Percentiles rank a stretch among this genome's conserved stretches.
phyloP scores from a whole-genome alignment of 192 early-diverging fungal genomes.

The Gryganskiella cystojenkinii region DNA sequence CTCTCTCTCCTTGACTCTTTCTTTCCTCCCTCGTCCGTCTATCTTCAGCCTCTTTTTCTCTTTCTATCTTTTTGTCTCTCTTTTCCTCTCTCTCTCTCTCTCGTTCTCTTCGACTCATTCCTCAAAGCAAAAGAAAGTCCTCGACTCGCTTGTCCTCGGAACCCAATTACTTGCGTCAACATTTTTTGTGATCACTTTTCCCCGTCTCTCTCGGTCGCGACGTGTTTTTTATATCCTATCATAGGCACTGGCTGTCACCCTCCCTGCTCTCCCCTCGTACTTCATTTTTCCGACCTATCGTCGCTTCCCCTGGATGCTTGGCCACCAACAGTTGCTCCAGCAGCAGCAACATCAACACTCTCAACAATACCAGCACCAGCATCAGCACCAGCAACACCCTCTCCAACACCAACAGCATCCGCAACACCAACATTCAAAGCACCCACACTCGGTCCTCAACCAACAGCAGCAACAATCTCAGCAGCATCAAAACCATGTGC shows the following conservation, averaged over 20 bases:
- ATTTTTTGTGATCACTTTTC: no score
- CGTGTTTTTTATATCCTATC: neutral
- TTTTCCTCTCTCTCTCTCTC: slow-evolving; percentile 1
- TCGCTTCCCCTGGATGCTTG: slow-evolving; percentile 36
- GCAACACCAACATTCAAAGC: slow-evolving; percentile 5
- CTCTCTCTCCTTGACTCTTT: neutral
- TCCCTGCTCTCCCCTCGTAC: neutral
- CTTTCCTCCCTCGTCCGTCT: neutral
- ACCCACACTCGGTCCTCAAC: slow-evolving; percentile 4
- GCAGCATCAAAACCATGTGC: slow-evolving; percentile 9
- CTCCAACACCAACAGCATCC: slow-evolving; percentile 6
- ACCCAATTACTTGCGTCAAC: no score
- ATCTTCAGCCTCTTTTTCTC: neutral
- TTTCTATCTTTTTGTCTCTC: slow-evolving; percentile 1
- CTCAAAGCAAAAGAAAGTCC: no score
- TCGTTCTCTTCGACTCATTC: slow-evolving; percentile 1
- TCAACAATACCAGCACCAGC: slow-evolving; percentile 16
- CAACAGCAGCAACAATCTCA: slow-evolving; percentile 9
- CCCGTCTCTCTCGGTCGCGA: neutral
- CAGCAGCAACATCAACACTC: slow-evolving; percentile 39
- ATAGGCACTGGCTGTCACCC: neutral
- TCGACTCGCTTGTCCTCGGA: slow-evolving; percentile 1
- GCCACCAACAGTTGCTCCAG: slow-evolving; percentile 51
- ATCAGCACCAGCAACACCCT: slow-evolving; percentile 7
- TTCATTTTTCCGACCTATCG: slow-evolving; percentile 1